These are phyloP conservation scores for Pseudopithomyces chartarum DNA, from an alignment of 2,329 filamentous ascomycete genomes.

Conservation along the genomic window DNA sequence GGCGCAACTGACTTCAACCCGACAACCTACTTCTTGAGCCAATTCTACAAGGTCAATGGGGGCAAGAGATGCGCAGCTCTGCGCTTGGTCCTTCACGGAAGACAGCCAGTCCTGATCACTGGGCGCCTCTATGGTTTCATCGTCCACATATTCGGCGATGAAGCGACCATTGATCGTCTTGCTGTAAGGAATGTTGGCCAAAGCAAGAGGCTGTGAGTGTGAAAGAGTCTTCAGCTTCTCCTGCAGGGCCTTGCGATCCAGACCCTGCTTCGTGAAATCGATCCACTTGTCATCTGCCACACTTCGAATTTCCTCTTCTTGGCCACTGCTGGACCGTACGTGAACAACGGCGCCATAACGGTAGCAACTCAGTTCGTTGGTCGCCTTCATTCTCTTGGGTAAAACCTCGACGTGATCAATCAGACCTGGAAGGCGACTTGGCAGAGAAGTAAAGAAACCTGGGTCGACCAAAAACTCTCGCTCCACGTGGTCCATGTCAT, in stretches of 20 bases:
- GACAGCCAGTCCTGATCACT: no score
- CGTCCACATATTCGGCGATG: no score
- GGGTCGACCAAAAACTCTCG: slow-evolving; percentile 13
- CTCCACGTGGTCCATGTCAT: slow-evolving; percentile 6
- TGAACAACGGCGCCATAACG: slow-evolving; percentile 7
- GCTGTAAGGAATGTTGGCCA: no score
- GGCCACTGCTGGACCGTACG: background rate
- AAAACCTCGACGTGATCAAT: slow-evolving; percentile 12
- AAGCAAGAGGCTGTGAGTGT: no score
- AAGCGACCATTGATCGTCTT: no score
- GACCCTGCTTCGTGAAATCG: background rate
- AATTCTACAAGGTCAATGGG: no score
- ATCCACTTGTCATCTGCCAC: background rate
- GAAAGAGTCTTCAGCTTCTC: background rate
- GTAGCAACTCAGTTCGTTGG: slow-evolving; percentile 17
- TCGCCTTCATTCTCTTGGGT: slow-evolving; percentile 13
- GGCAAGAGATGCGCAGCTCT: no score
- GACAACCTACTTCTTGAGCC: no score
- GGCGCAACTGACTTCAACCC: no score
- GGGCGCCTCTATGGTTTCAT: no score
- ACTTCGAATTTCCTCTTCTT: background rate
- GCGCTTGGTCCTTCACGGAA: no score
- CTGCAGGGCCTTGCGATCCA: background rate
- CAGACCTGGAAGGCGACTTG: background rate
- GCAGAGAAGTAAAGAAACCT: slow-evolving; percentile 10